phyloP scores from a whole-genome alignment of 768 basidiomycete species.

The Coprinopsis strossmayeri region DNA sequence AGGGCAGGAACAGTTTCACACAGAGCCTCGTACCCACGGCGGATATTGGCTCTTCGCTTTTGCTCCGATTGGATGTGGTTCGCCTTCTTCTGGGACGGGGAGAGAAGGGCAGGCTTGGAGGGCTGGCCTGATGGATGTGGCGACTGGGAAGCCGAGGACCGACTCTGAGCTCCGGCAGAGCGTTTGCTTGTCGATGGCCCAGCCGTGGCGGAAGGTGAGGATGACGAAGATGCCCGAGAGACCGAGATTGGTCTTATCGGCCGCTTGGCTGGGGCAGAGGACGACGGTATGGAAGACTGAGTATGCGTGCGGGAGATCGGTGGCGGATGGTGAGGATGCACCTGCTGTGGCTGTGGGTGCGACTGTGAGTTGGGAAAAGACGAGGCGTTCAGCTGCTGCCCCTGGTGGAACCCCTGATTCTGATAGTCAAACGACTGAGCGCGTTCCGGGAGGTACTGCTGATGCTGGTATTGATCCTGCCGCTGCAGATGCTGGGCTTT shows the following conservation, averaged over 20 bases:
- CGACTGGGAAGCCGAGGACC: background rate
- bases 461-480: slow-evolving; percentile 5
- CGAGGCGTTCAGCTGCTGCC: background rate
- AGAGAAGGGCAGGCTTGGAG: slow-evolving; percentile 49
- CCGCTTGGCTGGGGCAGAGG: slow-evolving; percentile 12
- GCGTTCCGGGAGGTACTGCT: background rate
- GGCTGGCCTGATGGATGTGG: slow-evolving; percentile 2
- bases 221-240: slow-evolving; percentile 4
- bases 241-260: slow-evolving; percentile 8
- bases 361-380: background rate
- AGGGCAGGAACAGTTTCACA: slow-evolving; percentile 81
- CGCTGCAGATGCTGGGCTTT: slow-evolving; percentile 14
- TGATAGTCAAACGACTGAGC: background rate
- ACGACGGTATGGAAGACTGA: background rate
- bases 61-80: slow-evolving; percentile 95
- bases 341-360: slow-evolving; percentile 6
- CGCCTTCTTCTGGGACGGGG: slow-evolving; percentile 83
- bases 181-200: slow-evolving; percentile 7
- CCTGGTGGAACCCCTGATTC: background rate
- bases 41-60: slow-evolving; percentile 87
- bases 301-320: slow-evolving; percentile 3
- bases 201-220: slow-evolving; percentile 1
- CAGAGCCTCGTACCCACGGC: slow-evolving; percentile 81
- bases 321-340: background rate
- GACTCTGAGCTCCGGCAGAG: slow-evolving; percentile 3